Evolutionary conservation across 2,329 filamentous ascomycete species (phyloP).

Genomic region (Pestalotiopsis sp.): DNA sequence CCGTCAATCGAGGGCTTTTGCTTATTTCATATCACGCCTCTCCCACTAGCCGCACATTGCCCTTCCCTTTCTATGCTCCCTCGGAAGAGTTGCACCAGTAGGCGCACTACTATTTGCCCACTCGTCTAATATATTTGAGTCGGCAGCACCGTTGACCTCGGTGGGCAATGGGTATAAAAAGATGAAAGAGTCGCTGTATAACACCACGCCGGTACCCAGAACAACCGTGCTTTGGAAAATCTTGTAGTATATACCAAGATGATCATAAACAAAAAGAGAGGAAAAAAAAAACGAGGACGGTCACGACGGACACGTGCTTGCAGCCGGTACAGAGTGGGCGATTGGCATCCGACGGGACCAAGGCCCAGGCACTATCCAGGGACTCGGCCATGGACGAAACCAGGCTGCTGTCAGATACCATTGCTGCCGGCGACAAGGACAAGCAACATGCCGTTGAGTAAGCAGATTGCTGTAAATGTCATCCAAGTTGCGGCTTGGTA

Average conservation of each 20-base stretch:
- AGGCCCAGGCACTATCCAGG: not conserved
- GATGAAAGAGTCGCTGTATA: not conserved
- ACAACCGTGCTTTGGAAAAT: not conserved
- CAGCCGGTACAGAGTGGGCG: not conserved
- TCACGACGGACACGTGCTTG: not conserved
- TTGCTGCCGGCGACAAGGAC: slow-evolving; percentile 50
- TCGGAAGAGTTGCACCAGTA: not conserved
- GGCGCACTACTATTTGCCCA: not conserved
- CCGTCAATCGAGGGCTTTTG: not conserved
- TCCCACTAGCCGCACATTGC: not conserved
- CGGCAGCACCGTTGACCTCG: not conserved
- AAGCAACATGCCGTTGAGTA: slow-evolving; percentile 54
- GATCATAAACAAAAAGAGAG: not conserved
- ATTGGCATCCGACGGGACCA: not conserved
- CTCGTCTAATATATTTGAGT: not conserved
- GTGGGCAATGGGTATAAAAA: not conserved
- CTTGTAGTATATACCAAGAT: not conserved
- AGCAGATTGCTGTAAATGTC: slow-evolving; percentile 47
- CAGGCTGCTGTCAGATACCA: slow-evolving; percentile 23
- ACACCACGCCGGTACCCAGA: not conserved
- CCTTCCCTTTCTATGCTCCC: not conserved
- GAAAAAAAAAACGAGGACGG: not conserved
- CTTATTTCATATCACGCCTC: not conserved
- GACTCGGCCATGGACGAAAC: not conserved
- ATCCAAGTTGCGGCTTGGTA: slow-evolving; percentile 46